These are phyloP conservation scores for Anisodus tanguticus DNA, from an alignment of 257 asterid genomes.

Conservation along the genomic window DNA sequence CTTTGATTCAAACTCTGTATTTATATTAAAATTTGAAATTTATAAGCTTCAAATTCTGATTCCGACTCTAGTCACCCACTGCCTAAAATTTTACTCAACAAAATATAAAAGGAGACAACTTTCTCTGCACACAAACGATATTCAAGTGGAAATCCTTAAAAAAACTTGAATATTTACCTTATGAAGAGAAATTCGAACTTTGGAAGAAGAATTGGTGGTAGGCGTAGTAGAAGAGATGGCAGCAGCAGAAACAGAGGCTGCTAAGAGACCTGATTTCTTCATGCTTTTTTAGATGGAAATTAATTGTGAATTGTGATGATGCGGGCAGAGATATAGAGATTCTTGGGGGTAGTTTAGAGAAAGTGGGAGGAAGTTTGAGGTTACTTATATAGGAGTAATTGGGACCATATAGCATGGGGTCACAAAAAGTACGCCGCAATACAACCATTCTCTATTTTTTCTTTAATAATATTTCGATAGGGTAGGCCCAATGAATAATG, in stretches of 20 bases:
- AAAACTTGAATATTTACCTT: constrained; percentile 39
- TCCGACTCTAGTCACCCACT: no score
- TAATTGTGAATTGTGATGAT: background rate
- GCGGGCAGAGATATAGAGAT: background rate
- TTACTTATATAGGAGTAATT: constrained; percentile 4
- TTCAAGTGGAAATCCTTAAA: background rate
- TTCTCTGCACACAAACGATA: background rate
- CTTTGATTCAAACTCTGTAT: background rate
- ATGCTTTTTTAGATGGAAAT: constrained; percentile 30
- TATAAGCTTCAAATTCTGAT: no score
- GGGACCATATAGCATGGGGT: background rate
- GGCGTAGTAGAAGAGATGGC: constrained; percentile 57
- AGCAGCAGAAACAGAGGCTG: constrained; percentile 54
- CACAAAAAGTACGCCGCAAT: background rate
- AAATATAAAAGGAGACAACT: background rate
- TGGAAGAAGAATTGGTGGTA: constrained; percentile 43
- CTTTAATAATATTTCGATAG: background rate
- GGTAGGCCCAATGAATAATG: no score
- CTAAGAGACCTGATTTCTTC: constrained; percentile 64
- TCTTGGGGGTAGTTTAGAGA: background rate
- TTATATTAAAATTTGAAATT: background rate
- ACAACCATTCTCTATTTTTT: background rate
- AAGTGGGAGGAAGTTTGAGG: constrained; percentile 15
- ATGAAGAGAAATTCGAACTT: constrained; percentile 41
- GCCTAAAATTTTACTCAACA: background rate